These are phyloP conservation scores for Byssoonygena ceratinophila DNA, from an alignment of 2,329 filamentous ascomycete species.

Conservation along the genomic window DNA sequence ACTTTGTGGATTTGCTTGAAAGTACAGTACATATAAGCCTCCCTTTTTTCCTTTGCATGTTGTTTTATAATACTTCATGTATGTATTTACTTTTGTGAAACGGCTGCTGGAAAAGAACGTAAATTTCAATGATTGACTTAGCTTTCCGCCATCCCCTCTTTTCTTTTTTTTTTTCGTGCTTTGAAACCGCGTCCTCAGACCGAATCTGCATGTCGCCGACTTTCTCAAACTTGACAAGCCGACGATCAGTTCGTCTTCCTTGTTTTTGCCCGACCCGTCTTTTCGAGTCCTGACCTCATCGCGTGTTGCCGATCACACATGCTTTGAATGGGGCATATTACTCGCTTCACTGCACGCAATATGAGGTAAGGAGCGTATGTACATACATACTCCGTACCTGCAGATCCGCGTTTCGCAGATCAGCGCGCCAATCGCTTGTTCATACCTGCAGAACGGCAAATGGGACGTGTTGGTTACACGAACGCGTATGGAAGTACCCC, in stretches of 20 bases:
- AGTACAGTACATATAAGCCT: neutral
- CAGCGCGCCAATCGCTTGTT: neutral
- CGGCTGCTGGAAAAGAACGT: neutral
- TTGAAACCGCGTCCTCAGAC: neutral
- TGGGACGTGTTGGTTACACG: no score
- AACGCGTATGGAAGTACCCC: no score
- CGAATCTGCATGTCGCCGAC: neutral
- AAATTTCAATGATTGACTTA: constrained; percentile 9
- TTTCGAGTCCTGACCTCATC: constrained; percentile 4
- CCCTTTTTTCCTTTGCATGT: neutral
- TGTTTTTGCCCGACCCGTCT: neutral
- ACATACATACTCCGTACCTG: no score
- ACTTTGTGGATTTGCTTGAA: neutral
- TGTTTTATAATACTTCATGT: neutral
- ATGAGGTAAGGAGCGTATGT: no score
- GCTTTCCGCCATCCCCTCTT: constrained; percentile 3
- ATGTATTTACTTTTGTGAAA: constrained; percentile 8
- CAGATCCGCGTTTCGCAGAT: neutral
- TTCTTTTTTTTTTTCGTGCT: neutral
- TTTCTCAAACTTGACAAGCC: neutral
- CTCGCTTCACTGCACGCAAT: no score
- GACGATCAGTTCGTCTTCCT: neutral
- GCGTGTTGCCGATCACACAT: constrained; percentile 8
- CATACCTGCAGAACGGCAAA: no score
- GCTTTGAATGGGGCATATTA: no score